Percentiles rank a stretch among this genome's conserved stretches.
Conservation (phyloP, 2,329 filamentous ascomycete genomes). For the Fusarium cyanostomum region DNA sequence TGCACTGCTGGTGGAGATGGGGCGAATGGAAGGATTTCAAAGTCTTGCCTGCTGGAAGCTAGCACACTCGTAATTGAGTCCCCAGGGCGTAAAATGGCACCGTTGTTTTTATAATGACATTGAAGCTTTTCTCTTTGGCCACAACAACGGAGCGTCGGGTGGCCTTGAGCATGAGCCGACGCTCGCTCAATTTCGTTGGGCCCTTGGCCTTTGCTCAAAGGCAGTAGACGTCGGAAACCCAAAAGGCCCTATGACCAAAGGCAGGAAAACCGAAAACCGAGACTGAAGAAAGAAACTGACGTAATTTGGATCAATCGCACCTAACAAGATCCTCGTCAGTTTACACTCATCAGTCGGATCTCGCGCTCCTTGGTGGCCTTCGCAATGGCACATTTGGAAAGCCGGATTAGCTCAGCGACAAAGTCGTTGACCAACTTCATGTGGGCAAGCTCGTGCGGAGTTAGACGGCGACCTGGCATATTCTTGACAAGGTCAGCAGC, state of each 20-base stretch:
- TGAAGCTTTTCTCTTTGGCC: no score
- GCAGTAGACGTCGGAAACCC: no score
- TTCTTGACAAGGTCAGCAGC: constrained; percentile 56
- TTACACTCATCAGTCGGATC: not conserved
- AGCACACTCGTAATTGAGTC: no score
- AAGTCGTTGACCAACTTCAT: constrained; percentile 55
- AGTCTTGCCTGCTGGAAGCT: not conserved
- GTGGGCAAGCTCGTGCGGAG: constrained; percentile 51
- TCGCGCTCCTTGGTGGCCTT: constrained; percentile 12
- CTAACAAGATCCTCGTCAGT: not conserved
- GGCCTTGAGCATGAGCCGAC: no score
- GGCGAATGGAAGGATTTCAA: not conserved
- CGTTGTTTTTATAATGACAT: not conserved
- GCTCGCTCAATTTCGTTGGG: no score
- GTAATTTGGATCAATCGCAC: no score
- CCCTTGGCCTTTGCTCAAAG: no score
- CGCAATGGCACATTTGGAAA: constrained; percentile 55
- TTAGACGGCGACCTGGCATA: constrained; percentile 45
- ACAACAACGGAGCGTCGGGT: no score
- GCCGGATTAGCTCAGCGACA: constrained; percentile 54
- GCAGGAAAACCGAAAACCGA: no score
- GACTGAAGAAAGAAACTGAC: no score
- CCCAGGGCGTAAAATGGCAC: no score
- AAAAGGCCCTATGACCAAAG: no score
- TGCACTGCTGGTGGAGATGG: not conserved